These are phyloP conservation scores for Seminavis robusta DNA, from an alignment of 108 stramenopile genomes.

Conservation along the genomic window DNA sequence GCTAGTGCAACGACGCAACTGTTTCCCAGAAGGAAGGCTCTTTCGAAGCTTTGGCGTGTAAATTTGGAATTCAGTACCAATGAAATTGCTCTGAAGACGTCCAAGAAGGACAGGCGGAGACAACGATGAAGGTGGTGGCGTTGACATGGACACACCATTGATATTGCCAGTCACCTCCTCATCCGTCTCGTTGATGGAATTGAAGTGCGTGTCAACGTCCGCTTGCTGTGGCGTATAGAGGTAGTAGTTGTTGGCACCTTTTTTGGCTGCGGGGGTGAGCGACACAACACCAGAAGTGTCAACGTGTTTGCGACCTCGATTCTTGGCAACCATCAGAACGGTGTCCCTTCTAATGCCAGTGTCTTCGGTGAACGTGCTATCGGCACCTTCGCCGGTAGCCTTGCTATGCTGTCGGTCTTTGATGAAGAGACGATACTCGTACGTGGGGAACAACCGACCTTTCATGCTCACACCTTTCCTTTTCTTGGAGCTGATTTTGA, in stretches of 20 bases:
- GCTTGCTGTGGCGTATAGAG: conserved; percentile 61
- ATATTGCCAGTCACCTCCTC: background rate
- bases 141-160: conserved; percentile 23
- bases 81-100: conserved; percentile 78
- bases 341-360: conserved; percentile 47
- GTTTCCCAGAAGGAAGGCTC: background rate
- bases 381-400: conserved; percentile 10
- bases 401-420: conserved; percentile 42
- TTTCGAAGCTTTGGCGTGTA: conserved; percentile 29
- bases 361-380: background rate
- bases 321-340: conserved; percentile 71
- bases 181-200: conserved; percentile 30
- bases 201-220: conserved; percentile 63
- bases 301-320: conserved; percentile 43
- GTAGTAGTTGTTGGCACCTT: conserved; percentile 75
- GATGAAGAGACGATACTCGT: conserved; percentile 83
- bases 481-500: conserved; percentile 48
- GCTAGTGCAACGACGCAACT: background rate
- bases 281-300: conserved; percentile 9
- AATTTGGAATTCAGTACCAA: conserved; percentile 87
- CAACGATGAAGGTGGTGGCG: conserved; percentile 2
- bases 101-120: conserved; percentile 32
- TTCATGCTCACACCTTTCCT: conserved; percentile 57
- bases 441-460: conserved; percentile 74
- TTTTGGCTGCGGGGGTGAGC: conserved; percentile 27